A percentile compares a stretch with the other conserved stretches of the same genome.
phyloP scores from a whole-genome alignment of 106 monocot genomes.

The Dioscorea alata region DNA sequence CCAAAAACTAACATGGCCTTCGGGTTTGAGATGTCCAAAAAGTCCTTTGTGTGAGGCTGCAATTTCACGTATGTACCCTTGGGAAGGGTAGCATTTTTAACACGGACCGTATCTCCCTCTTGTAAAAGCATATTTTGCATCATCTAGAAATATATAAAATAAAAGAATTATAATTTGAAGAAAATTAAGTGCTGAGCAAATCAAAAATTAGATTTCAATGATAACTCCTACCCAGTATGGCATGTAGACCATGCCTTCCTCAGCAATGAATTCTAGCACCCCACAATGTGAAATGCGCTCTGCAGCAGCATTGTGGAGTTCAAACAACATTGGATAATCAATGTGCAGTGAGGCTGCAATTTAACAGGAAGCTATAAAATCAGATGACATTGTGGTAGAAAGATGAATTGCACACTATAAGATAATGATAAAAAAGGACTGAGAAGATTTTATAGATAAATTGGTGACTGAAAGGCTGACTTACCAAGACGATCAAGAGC shows the following conservation, averaged over 20 bases:
- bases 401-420: not conserved
- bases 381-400: not conserved
- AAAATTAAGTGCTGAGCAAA: not conserved
- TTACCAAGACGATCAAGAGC: constrained; percentile 89
- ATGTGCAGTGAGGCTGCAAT: constrained; percentile 68
- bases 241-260: constrained; percentile 93
- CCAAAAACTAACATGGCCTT: constrained; percentile 60
- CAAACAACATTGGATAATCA: constrained; percentile 92
- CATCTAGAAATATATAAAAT: constrained; percentile 42
- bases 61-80: constrained; percentile 88
- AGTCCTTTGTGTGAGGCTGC: constrained; percentile 83
- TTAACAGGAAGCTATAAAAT: not conserved
- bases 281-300: constrained; percentile 77
- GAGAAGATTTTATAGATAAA: too few species aligned
- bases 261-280: constrained; percentile 89
- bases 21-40: constrained; percentile 82
- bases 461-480: not conserved
- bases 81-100: constrained; percentile 75
- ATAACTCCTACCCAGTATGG: constrained; percentile 70
- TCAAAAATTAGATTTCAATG: not conserved
- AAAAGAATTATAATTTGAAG: not conserved
- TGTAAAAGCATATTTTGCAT: constrained; percentile 86
- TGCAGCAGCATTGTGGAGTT: constrained; percentile 47
- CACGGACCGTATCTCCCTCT: constrained; percentile 75
- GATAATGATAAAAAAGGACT: not conserved